A percentile compares a stretch with the other conserved stretches of the same genome.
These are phyloP conservation scores for Fagopyrum homotropicum DNA, from an alignment of 148 eudicot species.

Conservation along the genomic window DNA sequence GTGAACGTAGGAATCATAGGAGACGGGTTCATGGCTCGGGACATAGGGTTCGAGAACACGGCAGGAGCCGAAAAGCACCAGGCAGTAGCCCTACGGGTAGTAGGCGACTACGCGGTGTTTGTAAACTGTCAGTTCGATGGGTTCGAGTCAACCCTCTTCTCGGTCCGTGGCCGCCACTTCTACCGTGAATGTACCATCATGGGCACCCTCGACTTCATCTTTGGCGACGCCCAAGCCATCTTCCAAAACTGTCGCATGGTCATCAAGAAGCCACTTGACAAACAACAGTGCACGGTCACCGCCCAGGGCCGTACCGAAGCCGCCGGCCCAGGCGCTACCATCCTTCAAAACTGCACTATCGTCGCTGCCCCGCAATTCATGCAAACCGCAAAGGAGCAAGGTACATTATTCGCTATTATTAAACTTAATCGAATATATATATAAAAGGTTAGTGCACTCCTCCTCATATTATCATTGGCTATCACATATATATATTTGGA, in stretches of 20 bases:
- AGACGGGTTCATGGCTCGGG: slow-evolving; percentile 10
- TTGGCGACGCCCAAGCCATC: slow-evolving; percentile 20
- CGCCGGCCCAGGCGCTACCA: slow-evolving; percentile 26
- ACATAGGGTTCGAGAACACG: slow-evolving; percentile 12
- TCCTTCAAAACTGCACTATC: slow-evolving; percentile 29
- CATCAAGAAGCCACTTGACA: slow-evolving; percentile 26
- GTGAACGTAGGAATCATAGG: slow-evolving; percentile 16
- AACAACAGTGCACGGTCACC: slow-evolving; percentile 4
- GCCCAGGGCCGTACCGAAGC: slow-evolving; percentile 19
- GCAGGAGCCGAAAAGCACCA: slow-evolving; percentile 2
- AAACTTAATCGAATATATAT: no score
- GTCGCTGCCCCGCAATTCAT: neutral
- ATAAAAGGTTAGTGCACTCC: no score
- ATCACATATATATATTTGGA: no score
- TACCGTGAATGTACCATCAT: slow-evolving; percentile 21
- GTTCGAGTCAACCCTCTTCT: slow-evolving; percentile 8
- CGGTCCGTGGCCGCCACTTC: slow-evolving; percentile 16
- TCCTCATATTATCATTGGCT: no score
- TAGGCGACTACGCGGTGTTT: neutral
- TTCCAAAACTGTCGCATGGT: slow-evolving; percentile 29
- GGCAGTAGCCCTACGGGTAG: neutral
- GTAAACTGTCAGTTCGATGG: slow-evolving; percentile 5
- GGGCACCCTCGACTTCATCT: slow-evolving; percentile 27
- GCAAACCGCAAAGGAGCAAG: neutral
- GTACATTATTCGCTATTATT: no score